Conservation (phyloP, 176 grass and related monocot species). For the Eleusine indica region DNA sequence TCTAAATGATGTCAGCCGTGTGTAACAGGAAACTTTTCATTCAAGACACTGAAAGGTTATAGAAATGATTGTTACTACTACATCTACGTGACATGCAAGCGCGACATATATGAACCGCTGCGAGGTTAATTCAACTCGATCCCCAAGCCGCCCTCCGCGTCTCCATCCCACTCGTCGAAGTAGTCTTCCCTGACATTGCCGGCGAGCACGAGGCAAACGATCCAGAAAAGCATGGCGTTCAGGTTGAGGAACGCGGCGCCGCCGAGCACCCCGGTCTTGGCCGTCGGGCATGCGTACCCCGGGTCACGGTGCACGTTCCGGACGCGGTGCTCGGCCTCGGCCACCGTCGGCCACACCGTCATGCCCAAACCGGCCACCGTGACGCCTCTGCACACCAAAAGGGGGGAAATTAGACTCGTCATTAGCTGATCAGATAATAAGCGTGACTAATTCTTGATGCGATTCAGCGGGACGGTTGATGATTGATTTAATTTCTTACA, state of each 20-base stretch:
- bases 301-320: slow-evolving; percentile 53
- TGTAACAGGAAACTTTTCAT: too few relatives aligned
- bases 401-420: too few relatives aligned
- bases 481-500: slow-evolving; percentile 41
- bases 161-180: neutral
- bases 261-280: slow-evolving; percentile 63
- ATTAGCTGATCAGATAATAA: neutral
- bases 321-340: slow-evolving; percentile 45
- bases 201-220: slow-evolving; percentile 54
- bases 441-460: neutral
- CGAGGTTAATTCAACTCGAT: neutral
- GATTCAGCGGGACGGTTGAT: too few relatives aligned
- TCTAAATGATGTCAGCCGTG: too few relatives aligned
- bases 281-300: slow-evolving; percentile 41
- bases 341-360: slow-evolving; percentile 52
- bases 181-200: slow-evolving; percentile 62
- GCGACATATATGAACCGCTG: neutral
- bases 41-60: too few relatives aligned
- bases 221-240: slow-evolving; percentile 63
- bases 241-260: slow-evolving; percentile 62
- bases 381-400: slow-evolving; percentile 16
- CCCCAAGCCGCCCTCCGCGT: neutral
- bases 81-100: too few relatives aligned
- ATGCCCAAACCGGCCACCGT: slow-evolving; percentile 38
- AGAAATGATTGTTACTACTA: too few relatives aligned